Evolutionary conservation across 75 land plant species (phyloP), one percentile per base, ranked within the genome.

Genomic region (Adiantum capillusveneris): DNA sequence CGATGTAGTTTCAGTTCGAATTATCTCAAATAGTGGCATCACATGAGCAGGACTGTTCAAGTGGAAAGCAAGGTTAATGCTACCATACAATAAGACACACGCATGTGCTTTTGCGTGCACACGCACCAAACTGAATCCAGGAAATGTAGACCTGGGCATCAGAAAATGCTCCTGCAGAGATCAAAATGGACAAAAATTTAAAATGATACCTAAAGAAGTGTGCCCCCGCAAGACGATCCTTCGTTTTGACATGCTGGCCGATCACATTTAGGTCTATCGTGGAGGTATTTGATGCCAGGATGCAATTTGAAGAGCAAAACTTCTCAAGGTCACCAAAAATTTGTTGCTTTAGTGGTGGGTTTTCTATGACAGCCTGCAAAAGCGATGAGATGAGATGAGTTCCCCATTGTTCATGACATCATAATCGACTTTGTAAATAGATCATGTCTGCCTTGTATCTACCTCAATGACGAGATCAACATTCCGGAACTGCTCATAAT

Each of bases 381-480:
- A 41, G 13, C 6, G 12, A 36, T 27, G 3, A 19, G 37, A 34
- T 9, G 3, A 34, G 37, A 34, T 34, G 37, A 34, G n/a, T n/a
- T n/a, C n/a, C n/a, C n/a, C n/a, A n/a, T n/a, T n/a, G n/a, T n/a
- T n/a, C n/a, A n/a, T n/a, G n/a, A n/a, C n/a, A n/a, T n/a, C n/a
- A n/a, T n/a, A n/a, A n/a, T n/a, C n/a, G n/a, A n/a, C n/a, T n/a
- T n/a, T n/a, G n/a, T n/a, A n/a, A n/a, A n/a, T n/a, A n/a, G n/a
- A n/a, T n/a, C n/a, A n/a, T n/a, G n/a, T n/a, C n/a, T n/a, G n/a
- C n/a, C 2, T 7, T 29, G 31, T 20, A 28, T 63, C 26, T 44
- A 90, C 99, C 99, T 95, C 99, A 48, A 95, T 90, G 60, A 95
- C 96, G 78, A 95, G 79, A 70, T 90, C 99, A 24, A 90, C 88